Evolutionary conservation across 2,329 filamentous ascomycete genomes (phyloP), one percentile per base, ranked within the genome.

Genomic region (Domatiomyces catenatus): DNA sequence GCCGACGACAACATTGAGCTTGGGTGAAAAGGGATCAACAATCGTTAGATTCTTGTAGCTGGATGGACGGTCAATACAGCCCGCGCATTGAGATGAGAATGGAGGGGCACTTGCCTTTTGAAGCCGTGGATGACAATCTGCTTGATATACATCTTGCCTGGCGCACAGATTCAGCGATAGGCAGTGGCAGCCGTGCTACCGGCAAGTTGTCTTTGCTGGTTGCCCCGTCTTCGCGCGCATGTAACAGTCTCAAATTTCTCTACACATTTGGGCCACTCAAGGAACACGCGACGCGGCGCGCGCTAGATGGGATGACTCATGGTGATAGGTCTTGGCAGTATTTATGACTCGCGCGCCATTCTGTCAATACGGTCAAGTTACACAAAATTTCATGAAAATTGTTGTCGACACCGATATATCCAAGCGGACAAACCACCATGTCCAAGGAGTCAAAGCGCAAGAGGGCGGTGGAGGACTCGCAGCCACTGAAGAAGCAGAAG

Each of bases 71-170:
- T 39, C 32, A 39, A 63, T 54, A 45, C 42, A n/a, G n/a, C n/a
- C n/a, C 52, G 48, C 44, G 52, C 32, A 5, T 15, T 39, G 32
- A 39, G 28, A 3, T 36, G 32, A 15, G 32, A 39, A 39, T 39
- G 10, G 32, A 8, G 32, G 15, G 32, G 42, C 3, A 28, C 69
- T 59, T 69, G 93, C 88, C 88, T 95, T 73, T 98, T 98, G 73
- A 98, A 98, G 80, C 92, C 92, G 69, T 98, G 92, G 66, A 98
- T 96, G 69, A 95, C 96, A 68, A 96, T 95, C 74, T 98, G 92
- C 70, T 98, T 98, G 77, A 98, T 95, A 74, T 93, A 92, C 89
- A 95, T 94, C 61, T 66, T 75, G 67, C 57, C 55, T 39, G 15
- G 32, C 5, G 12, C 12, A 39, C 10, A 39, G 10, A 2, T 4